These are phyloP conservation scores for Miscanthus sacchariflorus DNA, from an alignment of 202 grass and related monocot genomes.

Conservation along the genomic window DNA sequence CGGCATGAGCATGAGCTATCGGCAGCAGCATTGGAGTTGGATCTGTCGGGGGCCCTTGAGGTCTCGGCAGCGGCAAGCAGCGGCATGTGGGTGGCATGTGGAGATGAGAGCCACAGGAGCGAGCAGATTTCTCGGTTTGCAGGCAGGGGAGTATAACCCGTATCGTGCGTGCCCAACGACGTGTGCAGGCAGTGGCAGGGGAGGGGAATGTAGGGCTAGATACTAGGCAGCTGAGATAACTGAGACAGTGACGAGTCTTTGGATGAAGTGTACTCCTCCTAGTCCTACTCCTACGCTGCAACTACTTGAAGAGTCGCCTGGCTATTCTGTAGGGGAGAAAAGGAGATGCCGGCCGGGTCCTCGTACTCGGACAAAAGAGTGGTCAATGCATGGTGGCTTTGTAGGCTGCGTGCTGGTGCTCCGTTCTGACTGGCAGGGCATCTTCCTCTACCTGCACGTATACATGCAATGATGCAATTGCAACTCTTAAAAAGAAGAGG, in stretches of 20 bases:
- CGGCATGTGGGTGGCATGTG: slow-evolving; percentile 56
- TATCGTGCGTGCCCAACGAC: slow-evolving; percentile 42
- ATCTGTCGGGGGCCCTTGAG: slow-evolving; percentile 29
- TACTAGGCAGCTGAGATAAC: not conserved
- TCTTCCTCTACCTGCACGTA: slow-evolving; percentile 12
- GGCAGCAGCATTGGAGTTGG: slow-evolving; percentile 15
- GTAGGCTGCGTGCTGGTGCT: slow-evolving; percentile 27
- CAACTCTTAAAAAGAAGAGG: slow-evolving; percentile 5
- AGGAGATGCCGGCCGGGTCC: not conserved
- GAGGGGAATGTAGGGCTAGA: not conserved
- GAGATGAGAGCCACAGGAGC: slow-evolving; percentile 30
- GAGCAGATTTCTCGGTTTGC: slow-evolving; percentile 45
- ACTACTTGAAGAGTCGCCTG: slow-evolving; percentile 24
- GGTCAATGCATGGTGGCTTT: slow-evolving; percentile 44
- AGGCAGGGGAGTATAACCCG: slow-evolving; percentile 6
- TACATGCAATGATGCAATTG: not conserved
- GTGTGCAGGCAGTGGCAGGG: not conserved
- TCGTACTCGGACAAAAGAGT: slow-evolving; percentile 47
- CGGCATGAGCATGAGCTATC: not conserved
- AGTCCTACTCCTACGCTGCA: not conserved
- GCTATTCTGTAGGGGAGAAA: not conserved
- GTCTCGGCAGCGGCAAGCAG: slow-evolving; percentile 50
- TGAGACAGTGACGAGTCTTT: slow-evolving; percentile 12
- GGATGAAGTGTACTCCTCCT: not conserved
- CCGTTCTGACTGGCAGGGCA: slow-evolving; percentile 1